Conservation (phyloP, 306 rosid species). For the Erythrophleum fordii region DNA sequence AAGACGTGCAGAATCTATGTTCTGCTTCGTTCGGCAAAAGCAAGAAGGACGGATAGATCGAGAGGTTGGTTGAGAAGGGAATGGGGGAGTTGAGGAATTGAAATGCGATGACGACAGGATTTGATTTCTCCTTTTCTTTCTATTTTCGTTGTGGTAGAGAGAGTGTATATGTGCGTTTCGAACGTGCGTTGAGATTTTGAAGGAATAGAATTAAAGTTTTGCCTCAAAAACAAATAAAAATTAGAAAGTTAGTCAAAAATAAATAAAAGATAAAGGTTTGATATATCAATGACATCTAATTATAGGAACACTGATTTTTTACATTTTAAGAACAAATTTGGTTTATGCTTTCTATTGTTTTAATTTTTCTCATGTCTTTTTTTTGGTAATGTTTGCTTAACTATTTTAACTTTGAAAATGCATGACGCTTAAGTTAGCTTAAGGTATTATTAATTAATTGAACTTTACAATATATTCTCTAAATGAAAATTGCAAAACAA, state of each 20-base stretch:
- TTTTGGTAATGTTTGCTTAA: neutral
- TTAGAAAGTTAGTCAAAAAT: neutral
- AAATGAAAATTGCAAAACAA: too few species aligned
- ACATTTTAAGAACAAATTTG: neutral
- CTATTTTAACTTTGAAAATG: neutral
- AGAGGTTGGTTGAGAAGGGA: constrained; percentile 22
- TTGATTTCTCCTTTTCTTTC: constrained; percentile 36
- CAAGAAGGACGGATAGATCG: constrained; percentile 51
- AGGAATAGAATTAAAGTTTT: neutral
- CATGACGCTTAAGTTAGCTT: neutral
- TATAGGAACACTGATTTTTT: neutral
- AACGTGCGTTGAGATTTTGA: constrained; percentile 16
- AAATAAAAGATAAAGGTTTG: neutral
- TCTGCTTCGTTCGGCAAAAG: neutral
- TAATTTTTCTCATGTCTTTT: neutral
- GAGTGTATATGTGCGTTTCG: constrained; percentile 1
- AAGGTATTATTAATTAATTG: too few species aligned
- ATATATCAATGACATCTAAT: neutral
- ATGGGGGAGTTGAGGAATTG: constrained; percentile 16
- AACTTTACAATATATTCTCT: neutral
- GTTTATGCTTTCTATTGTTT: neutral
- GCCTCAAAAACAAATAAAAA: neutral
- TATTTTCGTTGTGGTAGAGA: constrained; percentile 43
- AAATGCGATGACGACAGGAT: constrained; percentile 34
- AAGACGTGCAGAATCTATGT: constrained; percentile 25